Evolutionary conservation across 2,329 filamentous ascomycete species (phyloP).

Genomic region (Alternaria sp.): DNA sequence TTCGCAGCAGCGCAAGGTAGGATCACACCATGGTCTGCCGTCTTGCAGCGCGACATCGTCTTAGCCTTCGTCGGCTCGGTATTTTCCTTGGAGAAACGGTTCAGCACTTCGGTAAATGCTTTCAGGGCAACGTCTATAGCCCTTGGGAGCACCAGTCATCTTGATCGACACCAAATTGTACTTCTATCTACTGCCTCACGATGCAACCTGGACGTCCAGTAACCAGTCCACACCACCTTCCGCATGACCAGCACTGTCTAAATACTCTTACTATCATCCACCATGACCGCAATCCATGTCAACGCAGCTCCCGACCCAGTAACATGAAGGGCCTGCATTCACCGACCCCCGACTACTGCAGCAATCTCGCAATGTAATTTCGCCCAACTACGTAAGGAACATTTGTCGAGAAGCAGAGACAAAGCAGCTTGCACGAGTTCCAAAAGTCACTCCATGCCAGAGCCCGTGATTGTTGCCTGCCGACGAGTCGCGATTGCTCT

Average conservation of each 20-base stretch:
- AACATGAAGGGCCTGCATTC: conserved; percentile 36
- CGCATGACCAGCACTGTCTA: conserved; percentile 48
- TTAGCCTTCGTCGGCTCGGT: conserved; percentile 51
- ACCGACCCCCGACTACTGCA: conserved; percentile 33
- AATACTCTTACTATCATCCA: conserved; percentile 47
- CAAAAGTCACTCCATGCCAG: conserved; percentile 15
- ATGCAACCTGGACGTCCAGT: conserved; percentile 49
- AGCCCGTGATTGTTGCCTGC: conserved; percentile 26
- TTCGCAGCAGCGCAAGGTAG: conserved; percentile 46
- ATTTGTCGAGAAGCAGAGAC: conserved; percentile 5
- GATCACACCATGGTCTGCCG: conserved; percentile 46
- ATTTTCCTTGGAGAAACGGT: conserved; percentile 55
- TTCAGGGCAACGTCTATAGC: conserved; percentile 47
- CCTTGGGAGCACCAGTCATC: conserved; percentile 48
- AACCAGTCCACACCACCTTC: conserved; percentile 49
- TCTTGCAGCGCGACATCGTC: conserved; percentile 47
- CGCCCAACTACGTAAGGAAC: conserved; percentile 24
- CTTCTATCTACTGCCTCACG: conserved; percentile 53
- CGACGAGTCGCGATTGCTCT: conserved; percentile 17
- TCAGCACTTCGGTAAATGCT: conserved; percentile 51
- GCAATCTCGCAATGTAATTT: conserved; percentile 33
- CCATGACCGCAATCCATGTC: conserved; percentile 42
- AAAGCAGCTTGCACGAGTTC: background rate
- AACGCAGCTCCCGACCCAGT: conserved; percentile 36
- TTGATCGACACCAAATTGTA: conserved; percentile 55